Conservation (phyloP, 495 filamentous ascomycete genomes). For the Oidiodendron maius region DNA sequence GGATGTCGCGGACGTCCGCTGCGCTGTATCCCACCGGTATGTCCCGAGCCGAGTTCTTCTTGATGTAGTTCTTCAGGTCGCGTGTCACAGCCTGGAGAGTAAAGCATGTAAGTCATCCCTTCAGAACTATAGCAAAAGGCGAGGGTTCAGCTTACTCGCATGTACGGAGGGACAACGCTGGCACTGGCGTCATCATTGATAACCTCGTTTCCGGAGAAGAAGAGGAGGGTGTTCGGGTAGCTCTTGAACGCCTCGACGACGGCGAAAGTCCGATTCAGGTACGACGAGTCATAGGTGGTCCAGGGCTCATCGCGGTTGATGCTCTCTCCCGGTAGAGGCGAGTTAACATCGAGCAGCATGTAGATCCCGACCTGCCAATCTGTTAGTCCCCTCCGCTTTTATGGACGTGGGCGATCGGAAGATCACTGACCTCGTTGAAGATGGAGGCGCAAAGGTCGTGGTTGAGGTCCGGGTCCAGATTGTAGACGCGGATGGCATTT, state of each 20-base stretch:
- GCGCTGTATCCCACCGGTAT: conserved; percentile 95
- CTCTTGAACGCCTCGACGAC: conserved; percentile 92
- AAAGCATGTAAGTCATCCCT: too few relatives aligned
- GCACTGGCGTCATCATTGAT: conserved; percentile 63
- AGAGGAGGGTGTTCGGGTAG: conserved; percentile 86
- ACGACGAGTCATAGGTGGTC: conserved; percentile 65
- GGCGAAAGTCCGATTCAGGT: conserved; percentile 79
- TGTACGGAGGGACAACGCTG: conserved; percentile 55
- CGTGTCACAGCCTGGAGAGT: conserved; percentile 56
- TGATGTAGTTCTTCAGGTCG: conserved; percentile 84
- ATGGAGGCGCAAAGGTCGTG: conserved; percentile 87
- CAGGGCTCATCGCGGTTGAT: conserved; percentile 65
- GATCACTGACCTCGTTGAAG: conserved; percentile 59
- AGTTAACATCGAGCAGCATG: conserved; percentile 82
- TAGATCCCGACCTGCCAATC: conserved; percentile 39
- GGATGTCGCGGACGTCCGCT: conserved; percentile 76
- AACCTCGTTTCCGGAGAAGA: conserved; percentile 93
- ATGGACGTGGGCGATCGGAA: neutral
- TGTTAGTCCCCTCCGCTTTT: conserved; percentile 5
- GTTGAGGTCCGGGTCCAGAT: conserved; percentile 75
- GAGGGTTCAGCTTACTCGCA: conserved; percentile 35
- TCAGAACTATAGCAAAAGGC: too few relatives aligned
- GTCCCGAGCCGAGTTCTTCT: conserved; percentile 55
- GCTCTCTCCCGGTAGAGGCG: conserved; percentile 71
- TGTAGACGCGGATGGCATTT: conserved; percentile 93